Evolutionary conservation across 495 filamentous ascomycete species (phyloP).

Genomic region (Neohortaea acidophila): DNA sequence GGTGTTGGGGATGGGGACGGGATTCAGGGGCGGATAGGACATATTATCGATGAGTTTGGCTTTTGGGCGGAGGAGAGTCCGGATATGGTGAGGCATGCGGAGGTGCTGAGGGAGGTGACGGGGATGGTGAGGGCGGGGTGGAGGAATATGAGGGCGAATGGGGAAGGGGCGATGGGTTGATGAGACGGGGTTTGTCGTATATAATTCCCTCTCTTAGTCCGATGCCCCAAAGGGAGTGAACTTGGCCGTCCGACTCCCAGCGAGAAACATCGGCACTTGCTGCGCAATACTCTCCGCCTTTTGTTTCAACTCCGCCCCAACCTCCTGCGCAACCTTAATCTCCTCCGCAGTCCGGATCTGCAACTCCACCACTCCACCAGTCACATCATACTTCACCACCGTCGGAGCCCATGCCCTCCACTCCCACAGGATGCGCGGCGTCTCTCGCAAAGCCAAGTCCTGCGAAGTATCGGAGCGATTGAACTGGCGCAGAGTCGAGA

Average conservation of each 20-base stretch:
- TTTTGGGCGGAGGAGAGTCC: not conserved
- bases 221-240: too few species aligned
- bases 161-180: too few species aligned
- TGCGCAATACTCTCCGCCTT: not conserved
- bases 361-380: conserved; percentile 11
- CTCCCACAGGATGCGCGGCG: conserved; percentile 9
- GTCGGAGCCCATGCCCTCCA: conserved; percentile 1
- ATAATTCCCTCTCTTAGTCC: too few species aligned
- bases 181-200: too few species aligned
- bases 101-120: not conserved
- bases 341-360: conserved; percentile 7
- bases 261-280: too few species aligned
- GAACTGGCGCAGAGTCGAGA: not conserved
- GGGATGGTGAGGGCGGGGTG: too few species aligned
- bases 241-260: too few species aligned
- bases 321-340: not conserved
- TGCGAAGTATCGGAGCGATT: not conserved
- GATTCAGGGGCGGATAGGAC: too few species aligned
- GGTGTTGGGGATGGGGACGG: too few species aligned
- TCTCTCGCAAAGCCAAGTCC: not conserved
- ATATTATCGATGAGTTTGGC: not conserved
- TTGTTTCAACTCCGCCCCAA: not conserved
- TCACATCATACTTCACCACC: conserved; percentile 4
- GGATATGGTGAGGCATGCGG: not conserved
- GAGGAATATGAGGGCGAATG: too few species aligned